Evolutionary conservation across 1,284 basidiomycete species (phyloP), one percentile per base, ranked within the genome.

Genomic region (Lentinus polychrous): DNA sequence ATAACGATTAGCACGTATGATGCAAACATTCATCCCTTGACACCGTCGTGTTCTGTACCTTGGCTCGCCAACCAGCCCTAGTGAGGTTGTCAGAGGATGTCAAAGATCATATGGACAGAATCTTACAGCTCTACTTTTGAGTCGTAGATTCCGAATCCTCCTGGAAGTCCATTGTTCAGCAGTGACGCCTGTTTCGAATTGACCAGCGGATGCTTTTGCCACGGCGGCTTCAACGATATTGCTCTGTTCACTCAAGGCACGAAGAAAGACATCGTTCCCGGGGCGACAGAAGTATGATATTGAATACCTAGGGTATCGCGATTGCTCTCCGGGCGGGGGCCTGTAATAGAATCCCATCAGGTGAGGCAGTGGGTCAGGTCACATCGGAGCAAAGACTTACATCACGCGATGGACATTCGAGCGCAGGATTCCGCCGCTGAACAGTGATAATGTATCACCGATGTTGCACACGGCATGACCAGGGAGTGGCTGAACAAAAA

Each of bases 131-230:
- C 71, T 65, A 54, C 75, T 74, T 34, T 63, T 68, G n/a, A 73
- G 62, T 23, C 76, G 64, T 47, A 72, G 62, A 40, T 73, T 70
- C 48, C 66, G 72, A 52, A 76, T 62, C n/a, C 75, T 62, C 43
- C 72, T 66, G 2, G 66, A 52, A 32, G 75, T 69, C 78, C 78
- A 79, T 39, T 78, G 71, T 1, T 55, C 62, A 0, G 76, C 69
- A 0, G 75, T 78, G 12, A 64, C 60, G 7, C 66, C 67, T 2
- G 70, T 66, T 18, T 69, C 57, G 48, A 63, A 73, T 43, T 65
- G 60, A 23, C 61, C 60, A n/a, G 60, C 60, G 0, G 63, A 60
- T 7, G 61, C 60, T 31, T 59, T 56, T 24, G 57, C 57, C 7
- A 70, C 68, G 3, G 71, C 67, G 0, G 65, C 66, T 1, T 66